A percentile compares a stretch with the other conserved stretches of the same genome.
Conservation (phyloP, 257 asterid species). For the Gardenia jasminoides region DNA sequence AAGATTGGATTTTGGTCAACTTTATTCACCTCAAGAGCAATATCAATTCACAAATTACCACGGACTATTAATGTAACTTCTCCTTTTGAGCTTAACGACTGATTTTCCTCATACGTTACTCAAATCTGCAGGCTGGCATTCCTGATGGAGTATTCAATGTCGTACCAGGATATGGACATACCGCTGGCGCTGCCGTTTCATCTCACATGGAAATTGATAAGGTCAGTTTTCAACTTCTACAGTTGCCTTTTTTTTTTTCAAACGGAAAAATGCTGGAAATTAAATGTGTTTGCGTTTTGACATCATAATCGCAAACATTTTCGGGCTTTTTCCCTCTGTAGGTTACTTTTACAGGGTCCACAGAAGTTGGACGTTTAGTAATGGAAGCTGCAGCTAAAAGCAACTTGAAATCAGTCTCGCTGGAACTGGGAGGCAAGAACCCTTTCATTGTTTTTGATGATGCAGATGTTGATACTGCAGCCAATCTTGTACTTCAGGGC, state of each 20-base stretch:
- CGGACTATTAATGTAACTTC: neutral
- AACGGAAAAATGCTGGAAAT: neutral
- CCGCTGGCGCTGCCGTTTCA: conserved; percentile 45
- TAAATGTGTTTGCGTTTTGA: neutral
- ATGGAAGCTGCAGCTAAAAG: conserved; percentile 50
- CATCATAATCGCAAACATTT: too few relatives aligned
- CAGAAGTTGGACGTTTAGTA: conserved; percentile 41
- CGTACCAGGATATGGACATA: conserved; percentile 42
- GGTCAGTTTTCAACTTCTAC: conserved; percentile 13
- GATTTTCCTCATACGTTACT: too few relatives aligned
- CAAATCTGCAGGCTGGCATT: conserved; percentile 41
- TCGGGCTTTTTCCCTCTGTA: neutral
- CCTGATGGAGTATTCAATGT: conserved; percentile 49
- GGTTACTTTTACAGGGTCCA: conserved; percentile 50
- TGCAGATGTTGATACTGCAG: conserved; percentile 36
- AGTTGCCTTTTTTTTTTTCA: too few relatives aligned
- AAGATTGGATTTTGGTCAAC: too few relatives aligned
- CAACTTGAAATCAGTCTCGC: conserved; percentile 43
- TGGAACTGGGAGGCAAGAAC: conserved; percentile 46
- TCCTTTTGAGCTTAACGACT: too few relatives aligned
- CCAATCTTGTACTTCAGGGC: conserved; percentile 32
- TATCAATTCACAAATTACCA: too few relatives aligned
- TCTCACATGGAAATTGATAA: conserved; percentile 48
- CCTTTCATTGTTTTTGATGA: conserved; percentile 38
- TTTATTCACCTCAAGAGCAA: too few relatives aligned